Percentiles rank a stretch among this genome's conserved stretches.
Conservation (phyloP, 2,329 filamentous ascomycete species). For the Diaporthe sp. region DNA sequence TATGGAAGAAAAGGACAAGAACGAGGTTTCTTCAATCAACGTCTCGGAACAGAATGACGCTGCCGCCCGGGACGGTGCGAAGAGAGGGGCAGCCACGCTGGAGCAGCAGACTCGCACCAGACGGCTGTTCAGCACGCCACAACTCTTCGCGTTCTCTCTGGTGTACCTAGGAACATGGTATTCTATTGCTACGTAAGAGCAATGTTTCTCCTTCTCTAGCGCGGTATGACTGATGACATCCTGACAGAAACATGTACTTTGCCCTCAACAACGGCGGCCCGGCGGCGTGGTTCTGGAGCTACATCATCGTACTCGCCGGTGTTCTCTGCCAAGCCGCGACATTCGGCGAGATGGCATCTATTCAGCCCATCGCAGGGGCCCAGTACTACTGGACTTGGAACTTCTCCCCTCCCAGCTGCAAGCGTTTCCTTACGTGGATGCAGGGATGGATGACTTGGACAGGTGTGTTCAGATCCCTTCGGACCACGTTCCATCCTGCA, state of each 20-base stretch:
- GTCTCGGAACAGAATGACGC: neutral
- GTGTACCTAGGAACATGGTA: constrained; percentile 31
- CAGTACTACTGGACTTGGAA: constrained; percentile 57
- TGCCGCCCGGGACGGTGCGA: neutral
- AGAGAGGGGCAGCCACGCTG: neutral
- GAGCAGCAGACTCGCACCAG: constrained; percentile 22
- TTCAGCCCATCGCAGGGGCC: constrained; percentile 54
- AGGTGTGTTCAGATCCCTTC: constrained; percentile 48
- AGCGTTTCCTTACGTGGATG: constrained; percentile 32
- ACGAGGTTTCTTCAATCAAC: neutral
- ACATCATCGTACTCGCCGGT: constrained; percentile 46
- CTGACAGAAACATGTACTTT: constrained; percentile 39
- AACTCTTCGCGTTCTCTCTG: constrained; percentile 33
- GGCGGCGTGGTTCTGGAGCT: constrained; percentile 47
- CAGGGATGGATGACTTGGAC: constrained; percentile 57
- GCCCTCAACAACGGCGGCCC: constrained; percentile 50
- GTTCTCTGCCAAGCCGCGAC: constrained; percentile 48
- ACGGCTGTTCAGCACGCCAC: constrained; percentile 30
- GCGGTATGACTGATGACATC: neutral
- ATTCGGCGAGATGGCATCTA: constrained; percentile 54
- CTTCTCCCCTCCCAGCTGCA: constrained; percentile 12
- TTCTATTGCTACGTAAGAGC: neutral
- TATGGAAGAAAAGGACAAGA: neutral
- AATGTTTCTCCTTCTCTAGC: too few relatives aligned
- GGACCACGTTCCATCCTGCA: neutral